These are phyloP conservation scores for Melanomma pulvis-pyrius DNA, from an alignment of 495 filamentous ascomycete species.

Conservation along the genomic window DNA sequence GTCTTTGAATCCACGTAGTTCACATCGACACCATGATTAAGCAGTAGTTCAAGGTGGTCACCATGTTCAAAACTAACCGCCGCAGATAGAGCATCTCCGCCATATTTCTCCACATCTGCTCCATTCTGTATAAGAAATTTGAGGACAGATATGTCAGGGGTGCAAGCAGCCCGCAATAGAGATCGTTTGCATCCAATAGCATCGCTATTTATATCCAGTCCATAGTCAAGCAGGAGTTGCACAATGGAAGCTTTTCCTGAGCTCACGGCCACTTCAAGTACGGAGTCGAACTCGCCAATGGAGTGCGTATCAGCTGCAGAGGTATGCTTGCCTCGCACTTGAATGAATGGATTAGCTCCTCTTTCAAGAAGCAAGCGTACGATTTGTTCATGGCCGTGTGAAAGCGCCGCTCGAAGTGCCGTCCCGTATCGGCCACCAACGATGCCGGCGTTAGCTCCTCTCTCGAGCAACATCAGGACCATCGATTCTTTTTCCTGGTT, in stretches of 20 bases:
- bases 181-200: background rate
- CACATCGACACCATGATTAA: background rate
- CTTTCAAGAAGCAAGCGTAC: slow-evolving; percentile 20
- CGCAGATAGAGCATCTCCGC: background rate
- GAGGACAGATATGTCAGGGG: background rate
- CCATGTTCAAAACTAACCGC: background rate
- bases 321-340: background rate
- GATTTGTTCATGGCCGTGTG: slow-evolving; percentile 17
- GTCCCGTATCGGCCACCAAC: slow-evolving; percentile 17
- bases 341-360: slow-evolving; percentile 12
- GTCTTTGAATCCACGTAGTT: background rate
- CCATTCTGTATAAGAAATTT: background rate
- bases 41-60: background rate
- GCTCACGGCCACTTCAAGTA: background rate
- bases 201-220: background rate
- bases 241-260: background rate
- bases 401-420: slow-evolving; percentile 28
- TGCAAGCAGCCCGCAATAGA: background rate
- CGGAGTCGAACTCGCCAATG: background rate
- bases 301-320: no score
- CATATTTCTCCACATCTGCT: background rate
- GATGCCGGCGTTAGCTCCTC: slow-evolving; percentile 16
- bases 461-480: slow-evolving; percentile 16
- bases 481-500: slow-evolving; percentile 1
- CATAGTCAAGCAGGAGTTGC: background rate